These are phyloP conservation scores for Heritiera littoralis DNA, from an alignment of 345 rosid species.

Conservation along the genomic window DNA sequence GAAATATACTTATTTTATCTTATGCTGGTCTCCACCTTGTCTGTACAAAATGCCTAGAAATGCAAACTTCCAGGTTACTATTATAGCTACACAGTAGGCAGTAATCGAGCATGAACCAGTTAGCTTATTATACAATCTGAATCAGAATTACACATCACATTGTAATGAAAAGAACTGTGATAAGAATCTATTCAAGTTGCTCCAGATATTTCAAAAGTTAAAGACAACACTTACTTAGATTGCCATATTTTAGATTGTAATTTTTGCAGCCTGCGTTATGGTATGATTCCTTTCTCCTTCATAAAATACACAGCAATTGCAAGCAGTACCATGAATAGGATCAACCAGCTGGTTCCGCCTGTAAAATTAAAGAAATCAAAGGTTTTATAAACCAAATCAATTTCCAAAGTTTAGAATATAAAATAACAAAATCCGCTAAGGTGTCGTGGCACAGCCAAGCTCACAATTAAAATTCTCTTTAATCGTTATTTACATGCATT, in stretches of 20 bases:
- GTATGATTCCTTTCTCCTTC: constrained; percentile 36
- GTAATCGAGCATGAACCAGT: not conserved
- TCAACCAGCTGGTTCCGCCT: constrained; percentile 46
- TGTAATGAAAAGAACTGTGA: not conserved
- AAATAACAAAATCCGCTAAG: not conserved
- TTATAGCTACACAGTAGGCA: not conserved
- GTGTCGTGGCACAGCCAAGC: not conserved
- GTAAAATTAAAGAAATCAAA: constrained; percentile 21
- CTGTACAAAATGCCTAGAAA: not conserved
- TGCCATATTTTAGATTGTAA: not conserved
- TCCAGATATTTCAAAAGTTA: not conserved
- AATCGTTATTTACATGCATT: not conserved
- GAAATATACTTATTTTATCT: no score
- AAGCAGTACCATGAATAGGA: constrained; percentile 37
- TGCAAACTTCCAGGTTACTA: not conserved
- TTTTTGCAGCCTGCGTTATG: not conserved
- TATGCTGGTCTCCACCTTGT: not conserved
- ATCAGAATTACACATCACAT: not conserved
- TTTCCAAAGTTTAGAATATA: not conserved
- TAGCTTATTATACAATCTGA: not conserved
- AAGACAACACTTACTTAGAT: not conserved
- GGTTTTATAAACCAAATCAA: not conserved
- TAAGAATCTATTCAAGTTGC: not conserved
- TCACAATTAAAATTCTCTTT: not conserved
- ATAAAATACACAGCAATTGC: constrained; percentile 41